Evolutionary conservation across 2,329 filamentous ascomycete species (phyloP).

Genomic region (Talaromyces sp.): DNA sequence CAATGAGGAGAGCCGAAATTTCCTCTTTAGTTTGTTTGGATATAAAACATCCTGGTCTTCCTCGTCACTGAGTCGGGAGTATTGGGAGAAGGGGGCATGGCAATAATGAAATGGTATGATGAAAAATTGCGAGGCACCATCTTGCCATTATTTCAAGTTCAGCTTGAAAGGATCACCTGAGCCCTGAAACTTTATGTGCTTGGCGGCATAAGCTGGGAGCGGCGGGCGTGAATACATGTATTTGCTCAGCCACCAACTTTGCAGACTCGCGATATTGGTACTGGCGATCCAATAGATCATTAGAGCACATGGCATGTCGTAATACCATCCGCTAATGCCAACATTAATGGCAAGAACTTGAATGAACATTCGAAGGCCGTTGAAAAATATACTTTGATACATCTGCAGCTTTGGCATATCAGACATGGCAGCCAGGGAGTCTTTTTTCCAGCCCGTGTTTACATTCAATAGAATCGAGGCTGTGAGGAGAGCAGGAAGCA

Average conservation of each 20-base stretch:
- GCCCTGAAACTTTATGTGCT: neutral
- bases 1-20: too few species aligned
- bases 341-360: constrained; percentile 45
- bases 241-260: constrained; percentile 43
- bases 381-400: constrained; percentile 25
- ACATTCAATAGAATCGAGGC: constrained; percentile 55
- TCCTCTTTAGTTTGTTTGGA: too few species aligned
- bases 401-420: constrained; percentile 32
- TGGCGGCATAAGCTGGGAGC: constrained; percentile 17
- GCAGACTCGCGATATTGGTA: constrained; percentile 44
- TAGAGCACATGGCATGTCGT: constrained; percentile 48
- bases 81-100: neutral
- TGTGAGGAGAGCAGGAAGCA: constrained; percentile 54
- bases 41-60: too few species aligned
- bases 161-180: constrained; percentile 7
- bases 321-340: constrained; percentile 33
- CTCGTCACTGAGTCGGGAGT: neutral
- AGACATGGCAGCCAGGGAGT: constrained; percentile 22
- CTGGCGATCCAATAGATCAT: constrained; percentile 56
- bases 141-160: neutral
- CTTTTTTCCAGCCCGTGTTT: constrained; percentile 32
- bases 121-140: neutral
- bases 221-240: constrained; percentile 41
- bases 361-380: constrained; percentile 34
- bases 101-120: neutral